Base-by-base conservation (phyloP, 305 asterid species). In the Ilex paraguariensis region DNA sequence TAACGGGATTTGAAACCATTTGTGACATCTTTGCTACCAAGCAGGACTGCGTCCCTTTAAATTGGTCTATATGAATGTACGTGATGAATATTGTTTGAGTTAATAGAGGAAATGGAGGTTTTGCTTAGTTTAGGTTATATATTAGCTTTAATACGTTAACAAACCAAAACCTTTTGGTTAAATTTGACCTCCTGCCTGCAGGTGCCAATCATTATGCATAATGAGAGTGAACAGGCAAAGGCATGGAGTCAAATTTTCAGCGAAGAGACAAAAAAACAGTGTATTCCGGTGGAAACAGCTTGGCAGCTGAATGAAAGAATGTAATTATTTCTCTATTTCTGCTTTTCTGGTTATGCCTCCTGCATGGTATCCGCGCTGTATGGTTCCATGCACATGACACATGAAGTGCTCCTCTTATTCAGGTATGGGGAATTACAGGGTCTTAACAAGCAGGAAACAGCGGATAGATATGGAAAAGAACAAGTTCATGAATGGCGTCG, bases 371-470 rank as follows among this genome's bases (percentile, higher is more conserved):
- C 49, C 31, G 61, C 10, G 30, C 40, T 13, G 11, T 52, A 36
- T 44, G 45, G 14, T 13, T 63, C 52, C 56, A 58, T 46, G 60
- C 15, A 30, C 50, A 53, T 30, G 48, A 65, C 21, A 62, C 67
- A 45, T 60, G 48, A 45, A 5, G 6, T 36, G 40, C 40, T 31
- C 48, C 52, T 46, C 55, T 13, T 65, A 17, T 69, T 52, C 59
- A 92, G 98, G 98, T 92, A 92, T 66, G 98, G 98, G 61, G 97
- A 92, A 73, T 78, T 92, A 66, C 97, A 92, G 68, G 98, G 98
- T 56, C 88, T 92, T 60, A 80, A 92, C 68, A 92, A 92, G 81
- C 98, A 92, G 76, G 98, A 92, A 85, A 92, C 97, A 10, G 98
- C 97, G 12, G 95, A 85, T 56, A 81, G 86, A 80, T 92, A 92